Percentiles rank a stretch among this genome's conserved stretches.
phyloP scores from a whole-genome alignment of 2,329 filamentous ascomycete genomes.

The Neofusicoccum sp. region DNA sequence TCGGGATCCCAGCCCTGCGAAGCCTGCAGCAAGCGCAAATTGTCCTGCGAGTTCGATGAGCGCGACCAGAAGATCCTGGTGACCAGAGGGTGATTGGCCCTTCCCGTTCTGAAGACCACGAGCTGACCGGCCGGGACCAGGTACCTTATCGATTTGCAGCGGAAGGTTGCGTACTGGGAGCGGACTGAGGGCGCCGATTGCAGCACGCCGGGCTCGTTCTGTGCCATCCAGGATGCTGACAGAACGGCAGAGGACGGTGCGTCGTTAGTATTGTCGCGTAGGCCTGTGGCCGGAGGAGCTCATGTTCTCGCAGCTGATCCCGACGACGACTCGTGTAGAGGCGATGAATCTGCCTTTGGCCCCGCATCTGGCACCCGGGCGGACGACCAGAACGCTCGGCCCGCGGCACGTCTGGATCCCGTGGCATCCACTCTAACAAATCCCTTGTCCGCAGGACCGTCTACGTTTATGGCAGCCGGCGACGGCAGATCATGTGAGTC shows the following conservation, averaged over 20 bases:
- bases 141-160: conserved; percentile 29
- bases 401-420: background rate
- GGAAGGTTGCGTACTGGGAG: conserved; percentile 26
- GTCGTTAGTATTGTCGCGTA: background rate
- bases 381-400: background rate
- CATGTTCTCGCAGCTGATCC: background rate
- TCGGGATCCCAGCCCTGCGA: conserved; percentile 32
- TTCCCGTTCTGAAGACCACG: background rate
- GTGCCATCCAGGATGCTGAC: background rate
- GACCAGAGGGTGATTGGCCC: conserved; percentile 25
- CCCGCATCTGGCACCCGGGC: conserved; percentile 20
- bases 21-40: conserved; percentile 28
- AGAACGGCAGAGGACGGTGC: background rate
- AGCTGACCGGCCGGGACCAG: conserved; percentile 16
- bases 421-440: conserved; percentile 28
- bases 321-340: conserved; percentile 10
- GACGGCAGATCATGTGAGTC: conserved; percentile 14
- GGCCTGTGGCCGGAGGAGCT: background rate
- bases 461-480: conserved; percentile 30
- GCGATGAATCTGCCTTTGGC: conserved; percentile 16
- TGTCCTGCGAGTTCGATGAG: conserved; percentile 31
- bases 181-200: conserved; percentile 8
- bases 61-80: conserved; percentile 33
- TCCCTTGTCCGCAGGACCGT: conserved; percentile 27
- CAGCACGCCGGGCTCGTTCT: background rate